phyloP scores from a whole-genome alignment of 1,284 basidiomycete species.

The Rhodotorula mucilaginosa region DNA sequence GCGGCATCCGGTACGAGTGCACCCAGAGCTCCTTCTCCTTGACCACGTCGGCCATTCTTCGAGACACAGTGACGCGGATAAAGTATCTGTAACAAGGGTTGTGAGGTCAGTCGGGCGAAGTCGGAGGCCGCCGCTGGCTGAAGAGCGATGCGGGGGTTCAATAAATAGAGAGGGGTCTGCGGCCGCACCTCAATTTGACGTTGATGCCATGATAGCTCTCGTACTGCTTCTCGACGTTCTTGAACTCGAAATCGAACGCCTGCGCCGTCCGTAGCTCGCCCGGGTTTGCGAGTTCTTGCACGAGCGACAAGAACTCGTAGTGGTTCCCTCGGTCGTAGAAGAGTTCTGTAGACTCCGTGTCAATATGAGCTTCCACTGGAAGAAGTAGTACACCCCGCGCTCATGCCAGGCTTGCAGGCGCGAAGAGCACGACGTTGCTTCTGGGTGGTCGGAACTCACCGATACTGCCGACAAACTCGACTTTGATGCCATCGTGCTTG shows the following conservation, averaged over 20 bases:
- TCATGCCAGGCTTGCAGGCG: background rate
- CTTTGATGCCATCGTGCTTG: constrained; percentile 93
- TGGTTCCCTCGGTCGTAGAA: constrained; percentile 97
- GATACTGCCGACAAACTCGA: constrained; percentile 95
- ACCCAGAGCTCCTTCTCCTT: constrained; percentile 97
- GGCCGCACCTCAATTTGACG: constrained; percentile 81
- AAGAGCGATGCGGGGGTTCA: too few species aligned
- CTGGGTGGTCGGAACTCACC: constrained; percentile 58
- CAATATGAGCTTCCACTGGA: background rate
- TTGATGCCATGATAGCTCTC: constrained; percentile 98
- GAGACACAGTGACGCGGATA: constrained; percentile 83
- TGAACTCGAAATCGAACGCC: constrained; percentile 94
- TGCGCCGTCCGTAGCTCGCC: constrained; percentile 93
- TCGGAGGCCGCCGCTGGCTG: too few species aligned
- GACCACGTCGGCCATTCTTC: constrained; percentile 84
- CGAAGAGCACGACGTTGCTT: background rate
- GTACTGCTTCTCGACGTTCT: constrained; percentile 98
- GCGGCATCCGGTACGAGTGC: constrained; percentile 96
- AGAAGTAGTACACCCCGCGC: too few species aligned
- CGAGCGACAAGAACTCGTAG: constrained; percentile 93
- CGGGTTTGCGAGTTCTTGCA: constrained; percentile 88
- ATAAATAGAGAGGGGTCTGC: background rate
- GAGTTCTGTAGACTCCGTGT: constrained; percentile 74
- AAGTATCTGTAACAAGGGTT: too few species aligned
- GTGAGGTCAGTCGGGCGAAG: too few species aligned